Conservation (phyloP, 2,329 filamentous ascomycete species). For the Fusarium sp. region DNA sequence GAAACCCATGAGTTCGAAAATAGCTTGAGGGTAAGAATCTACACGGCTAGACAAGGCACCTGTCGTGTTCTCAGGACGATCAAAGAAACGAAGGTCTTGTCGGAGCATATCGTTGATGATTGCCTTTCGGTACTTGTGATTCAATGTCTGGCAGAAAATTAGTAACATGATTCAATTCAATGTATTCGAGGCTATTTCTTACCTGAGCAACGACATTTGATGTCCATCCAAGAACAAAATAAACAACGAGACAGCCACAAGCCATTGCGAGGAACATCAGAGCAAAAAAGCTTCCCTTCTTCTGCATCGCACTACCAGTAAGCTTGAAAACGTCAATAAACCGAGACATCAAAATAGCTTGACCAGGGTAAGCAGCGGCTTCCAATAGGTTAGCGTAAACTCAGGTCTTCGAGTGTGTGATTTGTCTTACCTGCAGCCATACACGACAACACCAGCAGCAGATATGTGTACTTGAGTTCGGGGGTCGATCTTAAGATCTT, state of each 20-base stretch:
- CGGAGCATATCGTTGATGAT: background rate
- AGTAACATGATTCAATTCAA: background rate
- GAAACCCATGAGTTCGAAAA: constrained; percentile 58
- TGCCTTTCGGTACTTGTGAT: background rate
- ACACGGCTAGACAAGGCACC: constrained; percentile 54
- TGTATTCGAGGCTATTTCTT: background rate
- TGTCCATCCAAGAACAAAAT: background rate
- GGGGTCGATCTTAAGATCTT: background rate
- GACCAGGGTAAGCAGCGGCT: constrained; percentile 6
- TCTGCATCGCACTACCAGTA: constrained; percentile 5
- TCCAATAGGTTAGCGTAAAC: background rate
- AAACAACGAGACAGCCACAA: background rate
- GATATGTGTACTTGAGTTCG: background rate
- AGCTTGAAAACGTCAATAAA: constrained; percentile 48
- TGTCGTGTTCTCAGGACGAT: constrained; percentile 55
- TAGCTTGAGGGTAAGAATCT: constrained; percentile 53
- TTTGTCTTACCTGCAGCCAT: background rate
- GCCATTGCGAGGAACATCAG: constrained; percentile 62
- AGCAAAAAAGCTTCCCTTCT: constrained; percentile 61
- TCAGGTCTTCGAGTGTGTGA: background rate
- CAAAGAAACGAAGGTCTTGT: constrained; percentile 58
- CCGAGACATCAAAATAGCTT: constrained; percentile 15
- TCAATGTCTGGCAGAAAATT: background rate
- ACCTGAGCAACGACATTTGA: background rate
- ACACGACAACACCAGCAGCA: background rate